Percentiles rank a stretch among this genome's conserved stretches.
Evolutionary conservation across 2,329 filamentous ascomycete species (phyloP).

Genomic region (Neonectria magnoliae): DNA sequence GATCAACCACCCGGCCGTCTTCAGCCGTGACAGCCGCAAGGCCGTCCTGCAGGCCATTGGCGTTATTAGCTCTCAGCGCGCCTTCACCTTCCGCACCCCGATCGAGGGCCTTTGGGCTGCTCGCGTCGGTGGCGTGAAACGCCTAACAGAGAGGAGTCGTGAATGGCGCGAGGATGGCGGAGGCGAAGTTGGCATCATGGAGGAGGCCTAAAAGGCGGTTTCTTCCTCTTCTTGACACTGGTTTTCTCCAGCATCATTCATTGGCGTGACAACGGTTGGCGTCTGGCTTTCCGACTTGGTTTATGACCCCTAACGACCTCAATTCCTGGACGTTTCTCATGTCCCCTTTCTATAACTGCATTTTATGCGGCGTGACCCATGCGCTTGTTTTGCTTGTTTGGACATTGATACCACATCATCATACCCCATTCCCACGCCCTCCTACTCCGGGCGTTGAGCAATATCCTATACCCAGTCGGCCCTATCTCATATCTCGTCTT

Average conservation of each 20-base stretch:
- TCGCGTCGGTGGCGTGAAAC: constrained; percentile 82
- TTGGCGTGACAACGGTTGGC: constrained; percentile 32
- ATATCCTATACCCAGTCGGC: constrained; percentile 33
- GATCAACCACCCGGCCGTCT: constrained; percentile 97
- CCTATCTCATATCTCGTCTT: constrained; percentile 10
- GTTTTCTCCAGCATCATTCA: constrained; percentile 26
- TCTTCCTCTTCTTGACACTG: constrained; percentile 23
- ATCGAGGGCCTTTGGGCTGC: constrained; percentile 91
- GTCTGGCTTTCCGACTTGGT: constrained; percentile 34
- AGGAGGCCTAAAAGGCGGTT: constrained; percentile 59
- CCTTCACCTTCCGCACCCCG: constrained; percentile 90
- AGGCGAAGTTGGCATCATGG: constrained; percentile 73
- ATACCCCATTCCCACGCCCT: constrained; percentile 10
- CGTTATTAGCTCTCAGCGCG: constrained; percentile 93
- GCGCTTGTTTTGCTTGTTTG: constrained; percentile 33
- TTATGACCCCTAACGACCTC: constrained; percentile 42
- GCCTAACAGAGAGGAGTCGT: constrained; percentile 82
- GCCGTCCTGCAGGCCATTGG: constrained; percentile 96
- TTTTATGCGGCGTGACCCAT: constrained; percentile 23
- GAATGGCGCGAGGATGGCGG: constrained; percentile 92
- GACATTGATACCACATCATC: constrained; percentile 33
- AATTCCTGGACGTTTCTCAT: constrained; percentile 35
- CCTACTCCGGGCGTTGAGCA: constrained; percentile 30
- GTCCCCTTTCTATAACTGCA: constrained; percentile 28
- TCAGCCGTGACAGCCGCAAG: constrained; percentile 92